Base-by-base conservation (phyloP, 306 rosid species). In the Clitoria ternatea region DNA sequence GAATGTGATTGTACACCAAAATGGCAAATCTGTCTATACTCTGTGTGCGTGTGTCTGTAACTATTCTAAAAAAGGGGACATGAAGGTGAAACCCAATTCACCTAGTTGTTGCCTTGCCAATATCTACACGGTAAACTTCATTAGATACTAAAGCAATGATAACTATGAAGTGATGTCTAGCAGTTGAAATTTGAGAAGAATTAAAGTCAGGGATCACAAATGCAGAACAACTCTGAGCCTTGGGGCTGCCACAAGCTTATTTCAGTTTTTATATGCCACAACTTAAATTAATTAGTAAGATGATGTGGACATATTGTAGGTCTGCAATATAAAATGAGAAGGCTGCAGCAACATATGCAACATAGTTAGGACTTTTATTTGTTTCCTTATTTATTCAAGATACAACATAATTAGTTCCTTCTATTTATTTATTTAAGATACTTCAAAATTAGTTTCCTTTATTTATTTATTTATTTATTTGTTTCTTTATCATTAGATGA, bases 181-280 rank as follows among this genome's bases (percentile, higher is more conserved):
- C 33, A 47, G 59, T 33, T 33, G 43, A 71, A 9, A 54, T 44
- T 30, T 17, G 45, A 71, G 35, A 44, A 45, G 17, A 59, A 43
- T 20, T 44, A 4, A 63, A 40, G 54, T 33, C 53, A 18, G 44
- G 17, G 75, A 69, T 49, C 71, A 39, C 36, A 36, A 9, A 48
- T 33, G 35, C 22, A 48, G 13, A 55, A 20, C 29, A 61, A 10
- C 40, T 40, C 61, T 32, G 29, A n/a, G 15, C 49, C 67, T 20
- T 3, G 6, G 54, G 69, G 45, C 39, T 39, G 77, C 37, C 36
- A 61, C 45, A 43, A 48, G 50, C 50, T 66, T 48, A 59, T 66
- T 71, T 35, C 69, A 36, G 69, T 48, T 36, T 32, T 45, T 61
- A 5, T 60, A 32, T 64, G 33, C 36, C 55, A 42, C 13, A 13